These are phyloP conservation scores for Fusarium odoratissimum DNA, from an alignment of 2,329 filamentous ascomycete species.

Conservation along the genomic window DNA sequence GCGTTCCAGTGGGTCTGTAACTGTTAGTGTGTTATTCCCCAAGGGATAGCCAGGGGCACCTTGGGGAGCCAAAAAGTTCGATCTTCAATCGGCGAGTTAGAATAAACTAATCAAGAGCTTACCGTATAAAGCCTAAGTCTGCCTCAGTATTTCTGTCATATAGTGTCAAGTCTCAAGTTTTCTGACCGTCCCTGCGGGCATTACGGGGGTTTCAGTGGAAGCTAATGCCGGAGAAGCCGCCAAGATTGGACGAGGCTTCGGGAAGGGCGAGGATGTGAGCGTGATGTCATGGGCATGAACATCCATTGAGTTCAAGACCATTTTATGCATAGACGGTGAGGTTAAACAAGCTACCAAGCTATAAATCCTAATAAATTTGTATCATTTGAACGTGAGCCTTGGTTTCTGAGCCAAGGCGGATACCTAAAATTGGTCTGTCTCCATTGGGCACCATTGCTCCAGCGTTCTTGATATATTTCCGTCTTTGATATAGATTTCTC, in stretches of 20 bases:
- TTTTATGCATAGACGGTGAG: not conserved
- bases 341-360: not conserved
- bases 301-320: not conserved
- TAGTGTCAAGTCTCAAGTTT: not conserved
- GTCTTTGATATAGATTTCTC: not conserved
- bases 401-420: not conserved
- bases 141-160: not conserved
- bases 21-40: conserved; percentile 19
- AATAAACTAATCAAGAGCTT: not conserved
- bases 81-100: too few species aligned
- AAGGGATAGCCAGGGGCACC: conserved; percentile 31
- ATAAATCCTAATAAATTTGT: not conserved
- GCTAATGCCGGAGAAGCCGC: conserved; percentile 23
- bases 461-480: not conserved
- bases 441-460: not conserved
- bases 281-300: conserved; percentile 18
- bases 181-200: not conserved
- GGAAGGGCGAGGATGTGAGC: not conserved
- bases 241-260: conserved; percentile 14
- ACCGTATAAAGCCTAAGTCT: rapidly evolving
- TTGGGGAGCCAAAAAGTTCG: not conserved
- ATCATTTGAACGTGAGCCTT: not conserved
- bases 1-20: conserved; percentile 12
- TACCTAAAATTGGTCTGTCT: not conserved
- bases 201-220: conserved; percentile 25